phyloP scores from a whole-genome alignment of 2,329 filamentous ascomycete genomes.

The Fusarium poae region DNA sequence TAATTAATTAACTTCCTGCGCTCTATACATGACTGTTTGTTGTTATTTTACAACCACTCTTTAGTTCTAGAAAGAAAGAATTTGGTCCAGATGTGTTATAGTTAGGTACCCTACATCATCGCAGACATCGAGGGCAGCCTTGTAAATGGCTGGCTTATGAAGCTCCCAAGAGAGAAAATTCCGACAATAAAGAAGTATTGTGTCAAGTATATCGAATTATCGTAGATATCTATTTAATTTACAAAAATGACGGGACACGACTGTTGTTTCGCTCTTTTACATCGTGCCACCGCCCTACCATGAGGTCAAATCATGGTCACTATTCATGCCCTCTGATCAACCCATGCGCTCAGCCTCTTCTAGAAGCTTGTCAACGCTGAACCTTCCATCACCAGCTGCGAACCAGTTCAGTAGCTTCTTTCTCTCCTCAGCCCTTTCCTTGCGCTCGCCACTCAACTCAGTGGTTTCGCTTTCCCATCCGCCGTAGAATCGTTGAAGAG shows the following conservation, averaged over 20 bases:
- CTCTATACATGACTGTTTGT: rapidly evolving
- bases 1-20: background rate
- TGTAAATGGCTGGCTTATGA: background rate
- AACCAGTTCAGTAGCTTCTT: slow-evolving; percentile 85
- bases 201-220: background rate
- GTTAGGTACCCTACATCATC: background rate
- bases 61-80: background rate
- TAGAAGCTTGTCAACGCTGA: slow-evolving; percentile 86
- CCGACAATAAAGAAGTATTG: background rate
- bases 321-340: slow-evolving; percentile 48
- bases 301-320: background rate
- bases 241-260: slow-evolving; percentile 22
- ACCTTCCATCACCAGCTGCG: slow-evolving; percentile 79
- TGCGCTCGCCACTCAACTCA: slow-evolving; percentile 55
- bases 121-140: background rate
- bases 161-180: too few relatives aligned
- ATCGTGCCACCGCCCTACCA: background rate
- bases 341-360: slow-evolving; percentile 89
- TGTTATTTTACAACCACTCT: background rate
- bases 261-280: slow-evolving; percentile 3
- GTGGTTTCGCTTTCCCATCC: slow-evolving; percentile 66
- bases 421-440: slow-evolving; percentile 72
- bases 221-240: slow-evolving; percentile 30
- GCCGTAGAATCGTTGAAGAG: slow-evolving; percentile 93
- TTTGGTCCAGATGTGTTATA: too few relatives aligned